Percentiles rank a stretch among this genome's conserved stretches.
These are phyloP conservation scores for Xylariaceae sp. DNA, from an alignment of 2,329 filamentous ascomycete species.

Conservation along the genomic window DNA sequence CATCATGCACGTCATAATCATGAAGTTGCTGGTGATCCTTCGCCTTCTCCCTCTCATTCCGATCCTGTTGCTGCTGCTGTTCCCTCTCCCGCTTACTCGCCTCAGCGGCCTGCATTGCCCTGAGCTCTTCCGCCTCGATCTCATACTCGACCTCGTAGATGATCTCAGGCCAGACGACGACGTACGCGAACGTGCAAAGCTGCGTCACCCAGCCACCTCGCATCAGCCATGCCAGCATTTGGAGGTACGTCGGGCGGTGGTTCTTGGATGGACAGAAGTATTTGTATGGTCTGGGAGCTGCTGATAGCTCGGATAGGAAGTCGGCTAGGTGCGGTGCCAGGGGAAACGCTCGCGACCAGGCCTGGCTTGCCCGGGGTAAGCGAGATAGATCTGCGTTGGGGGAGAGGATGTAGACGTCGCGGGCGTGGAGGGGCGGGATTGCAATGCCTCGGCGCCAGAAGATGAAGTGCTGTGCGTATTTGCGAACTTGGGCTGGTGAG, in stretches of 20 bases:
- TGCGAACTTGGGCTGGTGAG: conserved; percentile 74
- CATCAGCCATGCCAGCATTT: conserved; percentile 90
- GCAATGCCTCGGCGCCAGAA: conserved; percentile 93
- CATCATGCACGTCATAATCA: conserved; percentile 4
- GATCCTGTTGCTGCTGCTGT: neutral
- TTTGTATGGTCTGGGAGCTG: conserved; percentile 77
- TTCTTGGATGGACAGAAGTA: conserved; percentile 80
- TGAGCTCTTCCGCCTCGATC: conserved; percentile 61
- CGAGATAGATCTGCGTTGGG: conserved; percentile 79
- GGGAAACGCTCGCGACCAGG: conserved; percentile 77
- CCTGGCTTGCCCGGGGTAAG: conserved; percentile 63
- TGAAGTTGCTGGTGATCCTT: conserved; percentile 2
- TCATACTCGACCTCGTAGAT: conserved; percentile 74
- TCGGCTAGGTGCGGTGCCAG: conserved; percentile 78
- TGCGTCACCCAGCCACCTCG: conserved; percentile 92
- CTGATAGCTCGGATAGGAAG: conserved; percentile 80
- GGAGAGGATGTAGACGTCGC: conserved; percentile 87
- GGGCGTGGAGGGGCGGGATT: conserved; percentile 82
- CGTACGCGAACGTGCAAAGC: conserved; percentile 84
- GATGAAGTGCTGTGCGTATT: conserved; percentile 87
- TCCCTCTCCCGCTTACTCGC: conserved; percentile 17
- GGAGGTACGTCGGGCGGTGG: conserved; percentile 81
- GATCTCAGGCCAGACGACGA: conserved; percentile 78
- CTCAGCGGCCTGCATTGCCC: conserved; percentile 10
- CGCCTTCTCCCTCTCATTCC: neutral